Conservation (phyloP, 192 early-diverging fungal genomes). For the Backusella westeae region DNA sequence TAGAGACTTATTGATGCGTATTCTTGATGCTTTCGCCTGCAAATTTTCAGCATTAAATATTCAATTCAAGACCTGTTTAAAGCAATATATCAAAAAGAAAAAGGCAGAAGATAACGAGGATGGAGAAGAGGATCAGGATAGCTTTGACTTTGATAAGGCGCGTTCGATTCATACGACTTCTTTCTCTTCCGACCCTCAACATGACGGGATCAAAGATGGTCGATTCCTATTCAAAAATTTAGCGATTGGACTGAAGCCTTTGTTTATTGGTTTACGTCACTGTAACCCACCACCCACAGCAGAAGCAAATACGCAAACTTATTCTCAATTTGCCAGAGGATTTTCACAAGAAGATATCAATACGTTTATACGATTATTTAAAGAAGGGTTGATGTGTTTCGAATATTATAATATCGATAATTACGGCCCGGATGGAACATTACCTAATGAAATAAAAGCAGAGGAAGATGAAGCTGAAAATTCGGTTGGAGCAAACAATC, state of each 20-base stretch:
- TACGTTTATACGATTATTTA: constrained; percentile 70
- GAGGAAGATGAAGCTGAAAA: constrained; percentile 18
- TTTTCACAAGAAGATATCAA: constrained; percentile 72
- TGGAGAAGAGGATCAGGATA: constrained; percentile 45
- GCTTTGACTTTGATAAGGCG: constrained; percentile 58
- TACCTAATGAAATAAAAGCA: constrained; percentile 15
- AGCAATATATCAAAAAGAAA: constrained; percentile 51
- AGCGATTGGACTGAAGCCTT: constrained; percentile 84
- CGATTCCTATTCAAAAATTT: constrained; percentile 88
- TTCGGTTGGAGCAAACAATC: constrained; percentile 28
- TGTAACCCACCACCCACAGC: constrained; percentile 61
- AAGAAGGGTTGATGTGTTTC: constrained; percentile 80
- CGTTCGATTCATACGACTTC: constrained; percentile 52
- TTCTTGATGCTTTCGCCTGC: constrained; percentile 81
- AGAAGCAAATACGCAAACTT: constrained; percentile 33
- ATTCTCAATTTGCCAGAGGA: constrained; percentile 55
- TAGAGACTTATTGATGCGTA: constrained; percentile 72
- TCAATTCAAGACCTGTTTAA: constrained; percentile 58
- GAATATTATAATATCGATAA: constrained; percentile 77
- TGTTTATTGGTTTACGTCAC: constrained; percentile 69
- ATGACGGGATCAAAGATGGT: constrained; percentile 80
- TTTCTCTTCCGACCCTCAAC: constrained; percentile 42
- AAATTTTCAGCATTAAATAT: constrained; percentile 73
- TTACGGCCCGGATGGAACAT: constrained; percentile 42
- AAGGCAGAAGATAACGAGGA: constrained; percentile 35